phyloP scores from a whole-genome alignment of 140 eudicot species.

The Anethum foeniculum region DNA sequence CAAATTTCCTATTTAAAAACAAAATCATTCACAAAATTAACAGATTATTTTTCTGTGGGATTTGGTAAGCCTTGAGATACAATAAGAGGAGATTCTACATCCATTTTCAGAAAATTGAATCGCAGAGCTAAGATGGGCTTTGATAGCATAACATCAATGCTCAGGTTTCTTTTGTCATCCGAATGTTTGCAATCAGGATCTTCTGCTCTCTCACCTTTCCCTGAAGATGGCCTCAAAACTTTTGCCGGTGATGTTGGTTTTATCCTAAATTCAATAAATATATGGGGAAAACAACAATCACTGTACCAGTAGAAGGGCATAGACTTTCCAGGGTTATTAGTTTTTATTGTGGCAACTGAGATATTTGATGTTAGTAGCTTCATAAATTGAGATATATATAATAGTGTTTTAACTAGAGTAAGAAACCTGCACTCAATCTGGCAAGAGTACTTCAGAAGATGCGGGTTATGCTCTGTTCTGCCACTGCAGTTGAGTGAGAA shows the following conservation, averaged over 20 bases:
- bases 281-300: background rate
- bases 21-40: background rate
- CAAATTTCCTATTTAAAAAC: no score
- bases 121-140: constrained; percentile 79
- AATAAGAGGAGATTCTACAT: constrained; percentile 60
- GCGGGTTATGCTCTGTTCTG: constrained; percentile 59
- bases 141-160: constrained; percentile 67
- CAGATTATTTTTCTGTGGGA: constrained; percentile 6
- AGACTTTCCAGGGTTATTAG: background rate
- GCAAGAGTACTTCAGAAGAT: constrained; percentile 86
- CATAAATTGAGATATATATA: background rate
- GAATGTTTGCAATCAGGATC: constrained; percentile 14
- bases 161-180: constrained; percentile 33
- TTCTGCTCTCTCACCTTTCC: constrained; percentile 10
- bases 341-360: background rate
- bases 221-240: constrained; percentile 28
- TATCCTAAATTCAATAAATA: constrained; percentile 35
- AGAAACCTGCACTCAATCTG: constrained; percentile 83
- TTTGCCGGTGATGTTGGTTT: constrained; percentile 51
- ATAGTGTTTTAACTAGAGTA: background rate
- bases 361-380: background rate
- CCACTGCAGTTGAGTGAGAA: constrained; percentile 49
- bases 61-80: constrained; percentile 21
- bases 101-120: constrained; percentile 61
- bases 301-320: background rate